Base-by-base conservation (phyloP, 2,329 filamentous ascomycete genomes). In the Dryadomyces sulphureus region DNA sequence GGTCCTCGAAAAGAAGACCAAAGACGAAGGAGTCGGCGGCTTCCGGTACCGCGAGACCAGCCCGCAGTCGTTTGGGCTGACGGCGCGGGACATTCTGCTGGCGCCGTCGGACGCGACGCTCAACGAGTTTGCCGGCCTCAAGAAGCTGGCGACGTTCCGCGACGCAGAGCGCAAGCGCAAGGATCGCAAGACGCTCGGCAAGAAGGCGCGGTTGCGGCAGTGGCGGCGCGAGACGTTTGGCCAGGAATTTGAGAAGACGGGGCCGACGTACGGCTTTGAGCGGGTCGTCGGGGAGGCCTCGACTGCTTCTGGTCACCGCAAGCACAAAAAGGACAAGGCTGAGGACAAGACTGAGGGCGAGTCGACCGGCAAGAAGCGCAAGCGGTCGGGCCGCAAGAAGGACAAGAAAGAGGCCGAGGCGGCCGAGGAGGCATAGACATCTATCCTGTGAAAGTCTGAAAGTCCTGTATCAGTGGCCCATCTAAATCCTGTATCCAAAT, bases 1-100 rank as follows among this genome's bases (percentile, higher is more conserved):
- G 43, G 72, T n/a, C n/a, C n/a, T n/a, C n/a, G n/a, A n/a, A n/a
- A n/a, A n/a, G n/a, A n/a, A n/a, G n/a, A 30, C 27, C 14, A 7
- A 30, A 7, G 14, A 30, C 14, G 27, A 7, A 41, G 14, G 50
- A 42, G 44, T 45, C 5, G 50, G 50, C 45, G 49, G 49, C 32
- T 98, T 98, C 76, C 82, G 85, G 47, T 98, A 98, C 69, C 85
- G 92, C 57, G 89, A 95, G 60, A 94, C 90, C 2, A 93, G 86
- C 0, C 90, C 92, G 1, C 81, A 83, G 46, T 78, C 83, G 12
- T 98, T 94, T 59, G 92, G 92, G 48, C 78, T 98, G 57, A 94
- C 86, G 0, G 72, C 89, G 1, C 77, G 81, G 50, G 92, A 98
- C 62, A 96, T 98, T 55, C 75, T 98, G 30, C 73, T 81, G 59